phyloP scores from a whole-genome alignment of 495 filamentous ascomycete species.

The Chaetomium tenue region DNA sequence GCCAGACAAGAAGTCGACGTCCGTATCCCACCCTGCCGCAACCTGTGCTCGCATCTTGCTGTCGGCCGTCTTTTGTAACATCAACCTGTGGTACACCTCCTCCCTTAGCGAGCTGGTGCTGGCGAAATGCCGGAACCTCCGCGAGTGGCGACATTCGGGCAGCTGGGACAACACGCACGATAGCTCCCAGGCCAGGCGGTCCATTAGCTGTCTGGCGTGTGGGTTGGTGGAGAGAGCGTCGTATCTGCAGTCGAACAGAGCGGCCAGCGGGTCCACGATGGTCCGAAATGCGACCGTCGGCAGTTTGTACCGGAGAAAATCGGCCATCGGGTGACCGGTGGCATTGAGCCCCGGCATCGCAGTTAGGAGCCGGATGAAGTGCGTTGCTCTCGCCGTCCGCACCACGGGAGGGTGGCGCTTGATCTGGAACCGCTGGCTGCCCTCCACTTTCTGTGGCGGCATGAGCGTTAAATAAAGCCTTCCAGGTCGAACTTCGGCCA shows the following conservation, averaged over 20 bases:
- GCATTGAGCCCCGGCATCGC: constrained; percentile 33
- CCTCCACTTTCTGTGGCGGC: constrained; percentile 1
- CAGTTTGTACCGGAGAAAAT: constrained; percentile 52
- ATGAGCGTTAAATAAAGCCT: constrained; percentile 31
- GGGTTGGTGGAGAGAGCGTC: constrained; percentile 64
- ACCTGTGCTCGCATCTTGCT: constrained; percentile 66
- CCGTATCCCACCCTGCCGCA: constrained; percentile 54
- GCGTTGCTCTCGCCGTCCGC: constrained; percentile 26
- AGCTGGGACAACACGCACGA: constrained; percentile 39
- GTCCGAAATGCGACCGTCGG: constrained; percentile 72
- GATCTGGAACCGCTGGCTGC: constrained; percentile 3
- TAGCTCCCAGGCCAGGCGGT: constrained; percentile 58
- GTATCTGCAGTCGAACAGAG: constrained; percentile 69
- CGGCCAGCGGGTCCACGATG: constrained; percentile 75
- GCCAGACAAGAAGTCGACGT: constrained; percentile 79
- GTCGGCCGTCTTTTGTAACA: constrained; percentile 52
- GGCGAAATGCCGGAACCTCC: constrained; percentile 58
- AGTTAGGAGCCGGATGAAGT: constrained; percentile 37
- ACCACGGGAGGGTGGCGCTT: constrained; percentile 29
- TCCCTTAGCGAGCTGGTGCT: constrained; percentile 51
- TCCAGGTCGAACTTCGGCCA: constrained; percentile 57
- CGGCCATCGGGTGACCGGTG: constrained; percentile 24
- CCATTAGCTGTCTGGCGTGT: constrained; percentile 60
- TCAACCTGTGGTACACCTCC: constrained; percentile 34
- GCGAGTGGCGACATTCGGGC: constrained; percentile 61